Evolutionary conservation across 768 basidiomycete genomes (phyloP), one percentile per base, ranked within the genome.

Genomic region (Podaxis sp.): DNA sequence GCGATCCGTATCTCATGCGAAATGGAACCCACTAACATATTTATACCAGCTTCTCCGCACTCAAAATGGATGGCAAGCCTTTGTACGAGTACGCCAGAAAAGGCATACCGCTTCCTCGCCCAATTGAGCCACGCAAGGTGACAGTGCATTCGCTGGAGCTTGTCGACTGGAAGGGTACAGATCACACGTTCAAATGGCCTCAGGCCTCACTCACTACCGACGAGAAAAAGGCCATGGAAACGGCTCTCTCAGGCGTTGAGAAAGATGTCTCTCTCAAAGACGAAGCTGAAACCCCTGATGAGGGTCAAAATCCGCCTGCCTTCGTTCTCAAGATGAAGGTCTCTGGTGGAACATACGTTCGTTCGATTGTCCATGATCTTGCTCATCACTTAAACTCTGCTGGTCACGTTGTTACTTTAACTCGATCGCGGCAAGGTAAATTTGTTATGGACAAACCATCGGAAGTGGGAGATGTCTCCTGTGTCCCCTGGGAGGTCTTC

Each of bases 11-110:
- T 64, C 63, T 61, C 60, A 29, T 37, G 54, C 50, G n/a, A 50
- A 46, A 57, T 62, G 50, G 50, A 46, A 47, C 24, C 8, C 15
- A 61, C 47, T 64, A 37, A 57, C 49, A 59, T 46, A 54, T 29
- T 51, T 37, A 49, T 15, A 27, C 15, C 71, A 98, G 96, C 71
- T 99, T 96, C 76, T 98, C 97, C 9, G 97, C 97, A 1, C 80
- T 98, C 38, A 98, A 98, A 75, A 98, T 98, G 96, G 95, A 98
- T 66, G 97, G 97, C 0, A 93, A 85, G 73, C 94, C 94, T 0
- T 74, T 98, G 38, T 94, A 98, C 72, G 96, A 98, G 68, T 99
- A 98, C 71, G 97, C 97, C 19, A 87, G 97, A 2, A 82, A 89
- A 70, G 91, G 91, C 7, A 91, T 89, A 47, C 93, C 96, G 0